Base-by-base conservation (phyloP, 2,329 filamentous ascomycete genomes). In the Cladosporium sp. region DNA sequence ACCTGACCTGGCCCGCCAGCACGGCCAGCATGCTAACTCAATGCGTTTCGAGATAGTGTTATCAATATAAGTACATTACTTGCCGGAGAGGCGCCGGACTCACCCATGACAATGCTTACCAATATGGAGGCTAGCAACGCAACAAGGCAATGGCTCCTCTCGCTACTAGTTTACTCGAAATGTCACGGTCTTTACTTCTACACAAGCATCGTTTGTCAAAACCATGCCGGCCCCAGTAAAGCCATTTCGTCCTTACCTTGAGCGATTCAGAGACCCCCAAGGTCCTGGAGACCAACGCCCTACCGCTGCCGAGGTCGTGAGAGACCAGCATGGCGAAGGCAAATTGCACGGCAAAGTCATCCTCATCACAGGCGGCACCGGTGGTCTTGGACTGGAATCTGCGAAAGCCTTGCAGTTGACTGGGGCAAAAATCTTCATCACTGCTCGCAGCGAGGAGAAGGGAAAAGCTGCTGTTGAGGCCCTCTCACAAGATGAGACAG, bases 381-480 rank as follows among this genome's bases (percentile, higher is more conserved):
- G 70, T 13, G 74, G 74, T 1, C 65, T 77, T n/a, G 75, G 75
- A 9, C 56, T 71, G 31, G 70, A 76, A 54, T 76, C 73, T 3
- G 72, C 67, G 2, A 66, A 68, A 10, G 75, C 75, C 2, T 65
- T 80, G 9, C 64, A 64, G 44, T 59, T 68, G 9, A 74, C 77
- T 0, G 75, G 76, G 9, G 74, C 74, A 9, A 73, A 63, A 28
- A 57, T 77, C 43, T 77, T 69, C 59, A 61, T 71, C 9, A 74
- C 74, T 2, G 74, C 68, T 2, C 69, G 76, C 10, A 65, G 77
- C 56, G 54, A 74, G 1, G 55, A 61, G 5, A 76, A 75, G 57
- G 68, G 70, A 14, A 58, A 69, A 28, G 65, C 55, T 22, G 58
- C 63, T 31, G 61, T 65, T 41, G 58, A 64, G 3, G 61, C 64